Conservation (phyloP, 2,329 filamentous ascomycete genomes). For the Tolypocladium ophioglossoides region DNA sequence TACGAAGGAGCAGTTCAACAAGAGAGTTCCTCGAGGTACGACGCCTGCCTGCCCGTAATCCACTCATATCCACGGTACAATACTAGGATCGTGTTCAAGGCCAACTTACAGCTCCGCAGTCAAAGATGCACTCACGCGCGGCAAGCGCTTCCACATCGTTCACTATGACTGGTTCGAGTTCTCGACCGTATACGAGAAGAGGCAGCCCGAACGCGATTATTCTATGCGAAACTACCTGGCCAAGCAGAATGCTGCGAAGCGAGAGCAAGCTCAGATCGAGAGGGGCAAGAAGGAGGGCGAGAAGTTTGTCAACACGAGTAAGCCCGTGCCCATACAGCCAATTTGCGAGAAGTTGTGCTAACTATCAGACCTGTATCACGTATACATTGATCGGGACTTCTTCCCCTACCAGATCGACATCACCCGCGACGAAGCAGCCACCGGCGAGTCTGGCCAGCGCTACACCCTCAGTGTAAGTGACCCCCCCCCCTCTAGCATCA, state of each 20-base stretch:
- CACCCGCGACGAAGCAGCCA: slow-evolving; percentile 35
- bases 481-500: background rate
- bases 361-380: slow-evolving; percentile 44
- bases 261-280: slow-evolving; percentile 22
- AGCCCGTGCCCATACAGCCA: slow-evolving; percentile 9
- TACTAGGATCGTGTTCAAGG: background rate
- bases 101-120: slow-evolving; percentile 15
- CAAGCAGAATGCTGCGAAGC: slow-evolving; percentile 17
- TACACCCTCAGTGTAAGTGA: slow-evolving; percentile 47
- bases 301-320: slow-evolving; percentile 39
- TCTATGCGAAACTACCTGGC: slow-evolving; percentile 25
- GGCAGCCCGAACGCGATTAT: slow-evolving; percentile 24
- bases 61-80: background rate
- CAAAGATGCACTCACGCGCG: slow-evolving; percentile 23
- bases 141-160: slow-evolving; percentile 29
- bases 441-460: slow-evolving; percentile 42
- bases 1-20: slow-evolving; percentile 49
- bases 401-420: slow-evolving; percentile 57
- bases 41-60: background rate
- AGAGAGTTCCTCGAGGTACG: slow-evolving; percentile 25
- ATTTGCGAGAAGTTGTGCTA: background rate
- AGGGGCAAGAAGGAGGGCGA: slow-evolving; percentile 28
- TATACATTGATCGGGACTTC: slow-evolving; percentile 51
- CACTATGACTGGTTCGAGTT: slow-evolving; percentile 43
- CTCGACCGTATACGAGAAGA: slow-evolving; percentile 23